phyloP scores from a whole-genome alignment of 768 basidiomycete genomes.

The Amanita muscaria region DNA sequence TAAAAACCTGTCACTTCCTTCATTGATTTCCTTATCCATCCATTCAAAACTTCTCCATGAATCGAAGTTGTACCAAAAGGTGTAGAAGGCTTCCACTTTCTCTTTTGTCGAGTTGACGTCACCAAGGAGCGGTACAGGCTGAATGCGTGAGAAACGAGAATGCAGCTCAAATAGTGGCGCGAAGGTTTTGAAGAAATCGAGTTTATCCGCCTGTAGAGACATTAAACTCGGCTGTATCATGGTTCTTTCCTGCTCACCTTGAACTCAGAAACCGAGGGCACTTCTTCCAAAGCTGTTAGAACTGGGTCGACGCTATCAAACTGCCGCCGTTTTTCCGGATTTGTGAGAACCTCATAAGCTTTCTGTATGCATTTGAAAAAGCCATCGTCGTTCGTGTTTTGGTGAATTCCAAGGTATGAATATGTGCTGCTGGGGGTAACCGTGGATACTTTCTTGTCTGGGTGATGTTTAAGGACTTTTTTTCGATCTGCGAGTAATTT shows the following conservation, averaged over 20 bases:
- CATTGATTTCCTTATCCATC: slow-evolving; percentile 96
- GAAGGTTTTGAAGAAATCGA: slow-evolving; percentile 67
- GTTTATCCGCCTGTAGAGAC: slow-evolving; percentile 32
- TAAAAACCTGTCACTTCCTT: slow-evolving; percentile 87
- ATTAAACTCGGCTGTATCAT: neutral
- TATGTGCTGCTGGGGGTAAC: slow-evolving; percentile 18
- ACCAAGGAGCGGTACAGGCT: slow-evolving; percentile 82
- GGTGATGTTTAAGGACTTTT: slow-evolving; percentile 98
- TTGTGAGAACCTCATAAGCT: slow-evolving; percentile 88
- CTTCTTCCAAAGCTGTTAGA: slow-evolving; percentile 63
- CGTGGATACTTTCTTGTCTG: slow-evolving; percentile 77
- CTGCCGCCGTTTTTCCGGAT: slow-evolving; percentile 82
- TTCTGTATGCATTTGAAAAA: slow-evolving; percentile 99
- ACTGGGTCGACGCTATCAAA: slow-evolving; percentile 93
- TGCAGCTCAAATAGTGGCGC: slow-evolving; percentile 84
- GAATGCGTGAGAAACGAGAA: slow-evolving; percentile 80
- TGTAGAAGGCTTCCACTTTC: slow-evolving; percentile 88
- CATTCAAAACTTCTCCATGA: slow-evolving; percentile 98
- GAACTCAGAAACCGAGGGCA: slow-evolving; percentile 57
- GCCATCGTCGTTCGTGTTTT: slow-evolving; percentile 89
- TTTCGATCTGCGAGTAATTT: slow-evolving; percentile 65
- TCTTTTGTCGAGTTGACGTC: slow-evolving; percentile 61
- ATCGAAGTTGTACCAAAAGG: slow-evolving; percentile 99
- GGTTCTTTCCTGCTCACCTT: slow-evolving; percentile 28
- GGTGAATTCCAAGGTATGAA: slow-evolving; percentile 46